Evolutionary conservation across 192 early-diverging fungal species (phyloP).

Genomic region (Coemansia sp.): DNA sequence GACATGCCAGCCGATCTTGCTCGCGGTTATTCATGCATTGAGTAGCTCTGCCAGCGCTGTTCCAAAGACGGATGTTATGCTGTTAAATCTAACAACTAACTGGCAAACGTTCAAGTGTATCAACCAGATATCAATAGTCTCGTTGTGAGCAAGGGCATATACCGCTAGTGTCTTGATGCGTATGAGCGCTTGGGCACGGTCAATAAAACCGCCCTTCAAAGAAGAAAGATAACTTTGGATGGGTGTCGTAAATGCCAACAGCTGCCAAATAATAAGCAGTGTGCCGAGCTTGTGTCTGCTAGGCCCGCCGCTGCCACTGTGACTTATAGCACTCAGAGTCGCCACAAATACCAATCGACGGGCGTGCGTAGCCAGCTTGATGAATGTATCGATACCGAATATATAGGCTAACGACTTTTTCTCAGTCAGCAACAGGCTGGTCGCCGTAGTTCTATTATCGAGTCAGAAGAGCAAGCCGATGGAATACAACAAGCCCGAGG

Average conservation of each 20-base stretch:
- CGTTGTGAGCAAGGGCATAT: neutral
- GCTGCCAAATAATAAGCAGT: too few species aligned
- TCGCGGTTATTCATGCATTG: constrained; percentile 19
- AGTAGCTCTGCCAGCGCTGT: too few species aligned
- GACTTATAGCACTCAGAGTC: neutral
- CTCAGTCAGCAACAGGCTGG: neutral
- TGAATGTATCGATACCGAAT: too few species aligned
- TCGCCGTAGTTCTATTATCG: too few species aligned
- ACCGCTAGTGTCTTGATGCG: constrained; percentile 2
- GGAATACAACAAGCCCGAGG: neutral
- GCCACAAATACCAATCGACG: too few species aligned
- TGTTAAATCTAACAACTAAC: neutral
- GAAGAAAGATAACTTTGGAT: neutral
- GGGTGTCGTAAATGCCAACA: constrained; percentile 1
- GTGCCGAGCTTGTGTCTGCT: neutral
- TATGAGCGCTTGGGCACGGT: neutral
- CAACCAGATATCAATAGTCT: neutral
- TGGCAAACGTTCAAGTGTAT: neutral
- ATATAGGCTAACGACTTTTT: too few species aligned
- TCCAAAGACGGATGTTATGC: neutral
- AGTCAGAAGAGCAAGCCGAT: too few species aligned
- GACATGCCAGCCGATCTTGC: constrained; percentile 26
- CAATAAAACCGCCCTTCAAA: neutral
- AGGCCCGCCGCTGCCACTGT: neutral
- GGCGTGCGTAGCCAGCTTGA: too few species aligned